A percentile compares a stretch with the other conserved stretches of the same genome.
phyloP scores from a whole-genome alignment of 805 yeast species.

The Kodamaea sagamina region DNA sequence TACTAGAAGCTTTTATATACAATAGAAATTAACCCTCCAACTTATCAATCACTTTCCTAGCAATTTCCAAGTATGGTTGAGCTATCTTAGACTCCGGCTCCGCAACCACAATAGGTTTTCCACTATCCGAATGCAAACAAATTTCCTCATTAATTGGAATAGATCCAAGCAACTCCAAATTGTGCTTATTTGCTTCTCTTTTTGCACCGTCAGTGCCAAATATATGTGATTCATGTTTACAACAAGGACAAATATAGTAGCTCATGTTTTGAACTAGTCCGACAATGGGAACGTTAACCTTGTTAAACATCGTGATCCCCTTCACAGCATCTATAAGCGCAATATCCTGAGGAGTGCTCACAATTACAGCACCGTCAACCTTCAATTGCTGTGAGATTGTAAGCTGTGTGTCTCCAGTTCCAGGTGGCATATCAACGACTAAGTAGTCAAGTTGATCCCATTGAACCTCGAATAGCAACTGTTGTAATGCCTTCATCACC shows the following conservation, averaged over 20 bases:
- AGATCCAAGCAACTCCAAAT: conserved; percentile 58
- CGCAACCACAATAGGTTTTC: conserved; percentile 60
- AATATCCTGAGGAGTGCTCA: conserved; percentile 84
- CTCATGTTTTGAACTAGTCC: conserved; percentile 88
- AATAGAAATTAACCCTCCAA: background rate
- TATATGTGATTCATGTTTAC: conserved; percentile 69
- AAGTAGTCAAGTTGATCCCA: conserved; percentile 71
- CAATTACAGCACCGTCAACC: conserved; percentile 78
- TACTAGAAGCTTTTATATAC: background rate
- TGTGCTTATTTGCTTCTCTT: conserved; percentile 51
- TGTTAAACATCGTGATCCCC: conserved; percentile 76
- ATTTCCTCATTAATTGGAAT: conserved; percentile 67
- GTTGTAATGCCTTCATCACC: conserved; percentile 86
- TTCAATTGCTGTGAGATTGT: conserved; percentile 78
- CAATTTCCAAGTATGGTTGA: conserved; percentile 51
- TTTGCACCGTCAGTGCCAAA: conserved; percentile 67
- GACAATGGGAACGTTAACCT: conserved; percentile 67
- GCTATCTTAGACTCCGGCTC: conserved; percentile 39
- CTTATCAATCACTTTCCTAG: conserved; percentile 30
- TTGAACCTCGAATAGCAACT: conserved; percentile 76
- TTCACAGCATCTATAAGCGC: conserved; percentile 79
- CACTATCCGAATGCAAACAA: conserved; percentile 61
- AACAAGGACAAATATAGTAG: conserved; percentile 70
- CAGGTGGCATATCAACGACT: conserved; percentile 87
- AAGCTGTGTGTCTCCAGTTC: conserved; percentile 86